phyloP scores from a whole-genome alignment of 495 filamentous ascomycete genomes.

The Podospora appendiculata region DNA sequence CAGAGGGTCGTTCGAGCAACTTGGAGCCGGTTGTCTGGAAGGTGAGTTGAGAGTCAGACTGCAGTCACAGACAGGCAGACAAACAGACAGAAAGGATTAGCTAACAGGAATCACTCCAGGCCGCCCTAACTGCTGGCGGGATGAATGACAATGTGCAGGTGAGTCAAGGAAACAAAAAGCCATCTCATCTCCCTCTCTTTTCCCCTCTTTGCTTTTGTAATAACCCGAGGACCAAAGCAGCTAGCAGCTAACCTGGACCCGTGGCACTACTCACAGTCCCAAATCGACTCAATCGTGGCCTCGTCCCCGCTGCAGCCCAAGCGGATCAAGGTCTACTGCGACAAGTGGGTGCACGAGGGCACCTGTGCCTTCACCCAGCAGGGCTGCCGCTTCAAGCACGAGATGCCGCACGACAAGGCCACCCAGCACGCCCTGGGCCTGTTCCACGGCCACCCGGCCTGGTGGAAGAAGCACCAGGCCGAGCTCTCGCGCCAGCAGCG shows the following conservation, averaged over 20 bases:
- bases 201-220: not conserved
- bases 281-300: constrained; percentile 14
- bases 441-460: constrained; percentile 42
- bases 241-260: constrained; percentile 7
- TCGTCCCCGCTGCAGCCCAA: constrained; percentile 10
- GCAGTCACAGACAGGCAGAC: not conserved
- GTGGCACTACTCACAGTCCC: constrained; percentile 4
- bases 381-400: constrained; percentile 80
- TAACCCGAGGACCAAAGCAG: not conserved
- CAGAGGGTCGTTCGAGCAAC: constrained; percentile 28
- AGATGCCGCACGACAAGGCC: constrained; percentile 61
- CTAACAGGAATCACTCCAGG: not conserved
- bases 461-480: constrained; percentile 45
- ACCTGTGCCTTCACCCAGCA: constrained; percentile 78
- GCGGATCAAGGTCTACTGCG: constrained; percentile 67
- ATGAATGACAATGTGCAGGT: not conserved
- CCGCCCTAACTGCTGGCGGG: not conserved
- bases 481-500: constrained; percentile 21
- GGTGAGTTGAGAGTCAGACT: constrained; percentile 5
- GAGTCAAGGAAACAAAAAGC: no score
- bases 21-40: constrained; percentile 11
- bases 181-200: not conserved
- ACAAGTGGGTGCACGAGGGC: constrained; percentile 78
- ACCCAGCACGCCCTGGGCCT: constrained; percentile 58
- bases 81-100: not conserved